Evolutionary conservation across 176 grass and related monocot genomes (phyloP), one percentile per base, ranked within the genome.

Genomic region (Oryza punctata): DNA sequence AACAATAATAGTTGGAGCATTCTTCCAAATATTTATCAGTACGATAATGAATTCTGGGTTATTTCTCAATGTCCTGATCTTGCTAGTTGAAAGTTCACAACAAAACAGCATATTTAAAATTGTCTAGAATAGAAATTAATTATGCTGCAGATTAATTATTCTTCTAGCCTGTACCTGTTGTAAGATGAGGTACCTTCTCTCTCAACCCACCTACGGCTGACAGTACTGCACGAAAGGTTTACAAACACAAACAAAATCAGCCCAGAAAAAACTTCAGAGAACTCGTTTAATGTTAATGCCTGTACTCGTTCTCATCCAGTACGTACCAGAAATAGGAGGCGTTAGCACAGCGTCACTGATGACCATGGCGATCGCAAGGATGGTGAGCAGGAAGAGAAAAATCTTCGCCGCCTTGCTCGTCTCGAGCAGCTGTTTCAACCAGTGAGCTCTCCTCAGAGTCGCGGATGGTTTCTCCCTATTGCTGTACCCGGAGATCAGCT

Each of bases 341-440:
- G 91, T 90, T 9, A 90, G 25, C 32, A 93, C 72, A 25, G 80
- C 81, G 13, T 93, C 91, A 1, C 91, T 85, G 63, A 93, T 93
- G 68, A 87, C 91, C 87, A 93, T 87, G 0, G 87, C 79, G 4
- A 69, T 93, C 1, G 85, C 91, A 0, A 93, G 77, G 4, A 93
- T 87, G 19, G 87, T 90, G 12, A 87, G 35, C 1, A 93, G 6
- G 59, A 93, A 85, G 15, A 93, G 85, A 1, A 32, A 46, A 3
- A 84, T 79, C 50, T 72, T 90, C 2, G 65, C 66, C 0, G 35
- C 11, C 23, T 43, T 77, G 64, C 80, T 85, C 70, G 41, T 2
- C 66, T 91, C 93, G 16, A 95, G 67, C 14, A 80, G 54, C 3
- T 79, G 73, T 60, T 95, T 93, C 26, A 93, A 69, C 93, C 86